Evolutionary conservation across 1,139 yeast genomes (phyloP).

Genomic region (Zygosaccharomyces pseudobailii): DNA sequence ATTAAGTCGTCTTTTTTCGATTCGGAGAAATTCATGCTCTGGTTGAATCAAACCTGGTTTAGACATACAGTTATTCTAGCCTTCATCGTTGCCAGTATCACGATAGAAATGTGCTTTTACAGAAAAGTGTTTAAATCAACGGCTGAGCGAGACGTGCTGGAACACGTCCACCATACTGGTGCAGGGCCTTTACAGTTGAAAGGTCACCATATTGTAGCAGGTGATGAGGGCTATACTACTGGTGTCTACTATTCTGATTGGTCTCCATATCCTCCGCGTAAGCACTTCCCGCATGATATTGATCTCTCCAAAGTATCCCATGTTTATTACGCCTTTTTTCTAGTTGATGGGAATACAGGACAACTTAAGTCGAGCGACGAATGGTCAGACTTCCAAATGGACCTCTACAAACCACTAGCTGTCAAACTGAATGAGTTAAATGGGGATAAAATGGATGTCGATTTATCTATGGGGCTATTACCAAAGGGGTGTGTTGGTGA

Average conservation of each 20-base stretch:
- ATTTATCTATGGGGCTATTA: constrained; percentile 9
- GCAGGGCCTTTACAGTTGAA: not conserved
- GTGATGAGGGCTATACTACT: constrained; percentile 16
- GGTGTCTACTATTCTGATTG: constrained; percentile 55
- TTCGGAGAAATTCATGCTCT: not conserved
- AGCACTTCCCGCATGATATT: constrained; percentile 63
- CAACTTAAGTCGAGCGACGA: constrained; percentile 51
- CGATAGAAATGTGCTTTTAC: constrained; percentile 16
- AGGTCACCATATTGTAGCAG: not conserved
- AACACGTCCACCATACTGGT: constrained; percentile 5
- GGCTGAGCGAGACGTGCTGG: constrained; percentile 6
- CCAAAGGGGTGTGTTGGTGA: constrained; percentile 54
- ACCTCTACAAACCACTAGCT: constrained; percentile 28
- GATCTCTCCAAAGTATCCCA: constrained; percentile 58
- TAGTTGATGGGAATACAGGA: constrained; percentile 53
- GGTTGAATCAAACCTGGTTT: constrained; percentile 3
- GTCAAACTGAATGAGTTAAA: constrained; percentile 9
- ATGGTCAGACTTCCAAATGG: constrained; percentile 62
- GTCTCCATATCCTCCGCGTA: constrained; percentile 61
- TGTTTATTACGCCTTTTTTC: constrained; percentile 71
- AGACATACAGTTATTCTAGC: constrained; percentile 3
- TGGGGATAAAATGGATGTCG: not conserved
- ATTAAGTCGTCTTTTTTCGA: not conserved
- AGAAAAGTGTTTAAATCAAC: constrained; percentile 11
- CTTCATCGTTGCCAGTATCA: constrained; percentile 7